These are phyloP conservation scores for Blastobotrys elegans DNA, from an alignment of 1,139 yeast species.

Conservation along the genomic window DNA sequence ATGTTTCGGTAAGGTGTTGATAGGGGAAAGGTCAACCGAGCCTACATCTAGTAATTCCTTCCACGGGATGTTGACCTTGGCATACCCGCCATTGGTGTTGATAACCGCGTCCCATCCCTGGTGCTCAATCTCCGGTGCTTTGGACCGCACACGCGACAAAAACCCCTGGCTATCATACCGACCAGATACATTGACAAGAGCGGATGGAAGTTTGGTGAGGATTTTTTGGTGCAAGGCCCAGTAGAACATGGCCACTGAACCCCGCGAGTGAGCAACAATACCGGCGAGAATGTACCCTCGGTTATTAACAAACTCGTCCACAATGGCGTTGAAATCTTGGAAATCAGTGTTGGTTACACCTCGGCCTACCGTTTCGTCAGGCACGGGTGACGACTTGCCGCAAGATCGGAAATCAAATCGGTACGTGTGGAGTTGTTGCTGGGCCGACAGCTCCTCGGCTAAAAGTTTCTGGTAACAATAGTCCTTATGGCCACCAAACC, in stretches of 20 bases:
- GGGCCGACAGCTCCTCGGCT: constrained; percentile 56
- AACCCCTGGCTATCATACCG: constrained; percentile 40
- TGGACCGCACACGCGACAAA: constrained; percentile 34
- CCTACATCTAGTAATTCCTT: constrained; percentile 55
- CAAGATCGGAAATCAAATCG: constrained; percentile 85
- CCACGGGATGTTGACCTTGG: constrained; percentile 41
- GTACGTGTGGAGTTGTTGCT: constrained; percentile 56
- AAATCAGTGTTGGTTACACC: constrained; percentile 56
- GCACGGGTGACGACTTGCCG: constrained; percentile 66
- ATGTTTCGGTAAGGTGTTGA: constrained; percentile 37
- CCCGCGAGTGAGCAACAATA: constrained; percentile 76
- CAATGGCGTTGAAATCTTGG: constrained; percentile 51
- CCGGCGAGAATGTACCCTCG: constrained; percentile 47
- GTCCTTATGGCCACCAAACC: constrained; percentile 79
- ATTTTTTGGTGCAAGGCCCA: constrained; percentile 48
- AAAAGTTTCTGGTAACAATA: constrained; percentile 66
- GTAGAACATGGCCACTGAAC: constrained; percentile 67
- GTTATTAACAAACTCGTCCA: constrained; percentile 30
- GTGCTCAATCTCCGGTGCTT: constrained; percentile 36
- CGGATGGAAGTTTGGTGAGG: constrained; percentile 43
- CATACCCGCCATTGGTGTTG: constrained; percentile 42
- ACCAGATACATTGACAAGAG: constrained; percentile 66
- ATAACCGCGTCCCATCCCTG: constrained; percentile 31
- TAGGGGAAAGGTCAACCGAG: constrained; percentile 42
- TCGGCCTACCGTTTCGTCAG: constrained; percentile 45